Evolutionary conservation across 148 eudicot genomes (phyloP), one percentile per base, ranked within the genome.

Genomic region (Limonium bicolor): DNA sequence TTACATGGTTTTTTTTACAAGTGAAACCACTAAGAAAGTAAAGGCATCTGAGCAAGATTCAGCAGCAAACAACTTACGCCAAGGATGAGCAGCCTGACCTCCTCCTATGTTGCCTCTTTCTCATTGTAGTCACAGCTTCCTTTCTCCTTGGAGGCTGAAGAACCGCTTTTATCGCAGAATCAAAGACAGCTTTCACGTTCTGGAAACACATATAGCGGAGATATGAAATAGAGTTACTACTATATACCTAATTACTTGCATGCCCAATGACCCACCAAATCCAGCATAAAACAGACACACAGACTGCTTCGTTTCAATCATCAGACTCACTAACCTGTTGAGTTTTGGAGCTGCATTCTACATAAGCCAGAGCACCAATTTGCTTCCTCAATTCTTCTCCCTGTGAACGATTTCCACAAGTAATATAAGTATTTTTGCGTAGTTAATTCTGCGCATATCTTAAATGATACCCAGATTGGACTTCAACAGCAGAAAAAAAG

Each of bases 301-400:
- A n/a, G n/a, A n/a, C n/a, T n/a, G n/a, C n/a, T n/a, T n/a, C n/a
- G n/a, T n/a, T n/a, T n/a, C n/a, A n/a, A n/a, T n/a, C n/a, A n/a
- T n/a, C 24, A 7, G 18, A 8, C 24, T 41, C 10, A 1, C 13
- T 14, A 14, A 84, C 99, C 95, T 90, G 99, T 59, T 90, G 99
- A 46, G 99, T 84, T 68, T 78, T 84, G 4, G 99, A 90, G 68
- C 99, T 90, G 77, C 99, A 90, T 49, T 90, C 99, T 50, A 90
- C 71, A 31, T 90, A 90, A 54, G 95, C 84, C 16, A 95, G 87
- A 38, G 93, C 99, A 28, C 99, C 99, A 50, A 90, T 85, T 68
- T 85, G 99, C 63, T 81, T 84, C 62, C 99, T 68, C 50, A 90
- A 67, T 59, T 90, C 99, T 64, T 90, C 99, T 17, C 99, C 99